Base-by-base conservation (phyloP, 305 asterid species). In the Ilex paraguariensis region DNA sequence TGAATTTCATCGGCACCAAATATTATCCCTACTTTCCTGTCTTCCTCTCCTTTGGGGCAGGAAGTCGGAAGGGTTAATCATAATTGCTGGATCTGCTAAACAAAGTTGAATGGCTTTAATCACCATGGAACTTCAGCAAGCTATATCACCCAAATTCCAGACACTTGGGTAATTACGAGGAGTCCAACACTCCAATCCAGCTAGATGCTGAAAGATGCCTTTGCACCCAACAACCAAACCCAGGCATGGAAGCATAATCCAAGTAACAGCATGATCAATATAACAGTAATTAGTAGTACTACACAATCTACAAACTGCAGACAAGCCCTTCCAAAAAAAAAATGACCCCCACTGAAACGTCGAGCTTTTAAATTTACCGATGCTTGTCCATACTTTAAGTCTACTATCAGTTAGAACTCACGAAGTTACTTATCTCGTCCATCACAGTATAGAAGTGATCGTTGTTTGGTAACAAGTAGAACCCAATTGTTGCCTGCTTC, bases 391-490 rank as follows among this genome's bases (percentile, higher is more conserved):
- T 36, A 36, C 7, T 36, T 36, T 36, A 36, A 36, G 42, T 36
- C 0, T 36, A 5, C 30, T 1, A 32, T 1, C 60, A 13, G 67
- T 70, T 49, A 15, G 69, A 57, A 62, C 56, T 36, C 62, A 72
- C 64, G 13, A 72, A 72, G 57, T 56, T 36, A 13, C 59, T 45
- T 54, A 72, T 67, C 59, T 72, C 73, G 16, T 72, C 73, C 73
- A 72, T 67, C 31, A 72, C 65, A 36, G 69, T 56, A 50, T 62
- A 63, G 55, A 66, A 71, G 67, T 71, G 72, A 31, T 71, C 72
- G 21, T 66, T 71, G 44, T 72, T 72, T 62, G 77, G 77, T 33
- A 72, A 59, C 69, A 72, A 59, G 59, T 72, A 72, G 69, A 72
- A 72, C 15, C 77, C 77, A 12, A 72, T 72, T 32, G 73, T 72